Base-by-base conservation (phyloP, 495 filamentous ascomycete species). In the Sporormia fimetaria region DNA sequence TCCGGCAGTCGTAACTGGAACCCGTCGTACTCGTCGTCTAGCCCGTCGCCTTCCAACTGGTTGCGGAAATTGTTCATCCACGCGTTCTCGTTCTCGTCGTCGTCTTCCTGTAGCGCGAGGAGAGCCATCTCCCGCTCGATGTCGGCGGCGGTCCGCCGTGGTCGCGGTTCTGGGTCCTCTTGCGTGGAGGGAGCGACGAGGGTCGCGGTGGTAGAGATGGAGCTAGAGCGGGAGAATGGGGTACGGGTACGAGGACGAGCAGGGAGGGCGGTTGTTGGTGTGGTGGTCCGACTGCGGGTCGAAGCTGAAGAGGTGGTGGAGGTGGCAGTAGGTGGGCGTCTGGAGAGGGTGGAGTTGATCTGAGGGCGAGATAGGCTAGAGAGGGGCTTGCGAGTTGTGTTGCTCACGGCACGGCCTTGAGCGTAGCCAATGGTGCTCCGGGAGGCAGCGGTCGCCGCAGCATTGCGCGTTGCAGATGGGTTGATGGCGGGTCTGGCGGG, bases 361-460 rank as follows among this genome's bases (percentile, higher is more conserved):
- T n/a, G n/a, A 21, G 45, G 37, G n/a, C 25, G 29, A n/a, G 40
- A 42, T 20, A 54, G 16, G 32, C 44, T 54, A 0, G 51, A 45
- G 11, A 55, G 50, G 4, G 55, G 61, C 25, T 53, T 51, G 58
- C 47, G 52, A 7, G 75, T 42, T 3, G 53, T 62, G 7, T 66
- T 62, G 6, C 78, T 78, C 10, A 77, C 70, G 11, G 67, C 68
- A 11, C 85, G 70, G 20, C 87, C 84, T 54, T 80, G 83, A 36
- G 74, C 76, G 56, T 87, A 88, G 5, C 86, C 86, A 20, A 94
- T 61, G 0, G 87, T 93, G 32, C 73, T 81, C 37, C 74, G 72
- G 9, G 86, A 87, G 8, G 69, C 72, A n/a, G 63, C 68, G 5
- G 65, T 68, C 14, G 81, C 80, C 5, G 78, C 75, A 3, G 73